phyloP scores from a whole-genome alignment of 1,284 basidiomycete genomes.

The Pseudozyma thailandica region DNA sequence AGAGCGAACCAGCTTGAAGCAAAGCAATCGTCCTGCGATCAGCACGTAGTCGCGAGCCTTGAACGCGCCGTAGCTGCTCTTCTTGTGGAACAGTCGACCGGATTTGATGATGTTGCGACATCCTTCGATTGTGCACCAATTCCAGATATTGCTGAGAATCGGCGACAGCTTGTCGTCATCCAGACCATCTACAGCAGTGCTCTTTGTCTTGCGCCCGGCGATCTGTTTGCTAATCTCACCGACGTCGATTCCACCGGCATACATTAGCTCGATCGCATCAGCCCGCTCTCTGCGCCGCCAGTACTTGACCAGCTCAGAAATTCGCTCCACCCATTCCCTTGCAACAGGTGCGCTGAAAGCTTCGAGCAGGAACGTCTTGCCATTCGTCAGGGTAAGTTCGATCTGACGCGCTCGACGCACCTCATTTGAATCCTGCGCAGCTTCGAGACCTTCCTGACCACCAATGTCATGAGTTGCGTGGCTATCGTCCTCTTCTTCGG shows the following conservation, averaged over 20 bases:
- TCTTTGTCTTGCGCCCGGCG: constrained; percentile 11
- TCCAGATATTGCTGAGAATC: constrained; percentile 76
- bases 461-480: constrained; percentile 77
- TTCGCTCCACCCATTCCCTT: constrained; percentile 80
- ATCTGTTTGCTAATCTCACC: constrained; percentile 57
- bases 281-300: constrained; percentile 79
- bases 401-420: constrained; percentile 78
- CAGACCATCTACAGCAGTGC: constrained; percentile 6
- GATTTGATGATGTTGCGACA: constrained; percentile 79
- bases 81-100: constrained; percentile 77
- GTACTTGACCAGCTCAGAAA: constrained; percentile 77
- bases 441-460: constrained; percentile 74
- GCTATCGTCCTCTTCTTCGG: constrained; percentile 49
- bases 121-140: constrained; percentile 81
- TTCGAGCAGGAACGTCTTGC: constrained; percentile 79
- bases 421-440: constrained; percentile 70
- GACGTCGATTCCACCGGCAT: constrained; percentile 72
- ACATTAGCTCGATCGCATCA: constrained; percentile 82
- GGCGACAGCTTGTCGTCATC: constrained; percentile 70
- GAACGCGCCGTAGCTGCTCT: constrained; percentile 54
- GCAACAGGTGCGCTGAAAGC: constrained; percentile 71
- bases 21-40: constrained; percentile 59
- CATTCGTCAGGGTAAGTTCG: constrained; percentile 78
- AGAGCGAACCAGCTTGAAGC: constrained; percentile 61
- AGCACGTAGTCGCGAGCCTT: constrained; percentile 58